phyloP scores from a whole-genome alignment of 768 basidiomycete genomes.

The Boletus sp. region DNA sequence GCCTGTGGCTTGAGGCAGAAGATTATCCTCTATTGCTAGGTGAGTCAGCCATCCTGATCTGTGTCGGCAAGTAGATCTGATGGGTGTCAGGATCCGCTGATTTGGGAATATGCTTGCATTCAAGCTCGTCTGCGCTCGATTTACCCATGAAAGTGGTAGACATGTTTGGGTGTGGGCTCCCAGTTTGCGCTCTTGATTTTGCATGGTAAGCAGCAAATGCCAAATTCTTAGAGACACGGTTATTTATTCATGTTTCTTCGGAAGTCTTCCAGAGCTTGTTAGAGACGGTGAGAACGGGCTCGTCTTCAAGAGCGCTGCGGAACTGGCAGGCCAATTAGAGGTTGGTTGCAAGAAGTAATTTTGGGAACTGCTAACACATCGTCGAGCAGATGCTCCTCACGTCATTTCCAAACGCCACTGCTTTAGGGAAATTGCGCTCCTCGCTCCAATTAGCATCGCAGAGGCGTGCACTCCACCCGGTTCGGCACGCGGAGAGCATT shows the following conservation, averaged over 20 bases:
- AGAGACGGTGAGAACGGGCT: slow-evolving; percentile 81
- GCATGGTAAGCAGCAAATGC: slow-evolving; percentile 55
- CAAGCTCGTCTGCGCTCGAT: slow-evolving; percentile 86
- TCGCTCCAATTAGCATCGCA: slow-evolving; percentile 41
- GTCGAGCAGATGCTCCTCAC: slow-evolving; percentile 49
- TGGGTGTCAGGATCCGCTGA: slow-evolving; percentile 73
- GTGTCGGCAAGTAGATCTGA: background rate
- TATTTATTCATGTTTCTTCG: slow-evolving; percentile 2
- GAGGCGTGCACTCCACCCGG: slow-evolving; percentile 20
- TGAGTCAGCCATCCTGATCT: slow-evolving; percentile 22
- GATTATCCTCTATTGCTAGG: slow-evolving; percentile 91
- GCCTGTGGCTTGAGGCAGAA: slow-evolving; percentile 83
- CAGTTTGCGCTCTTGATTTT: slow-evolving; percentile 88
- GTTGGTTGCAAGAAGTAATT: slow-evolving; percentile 14
- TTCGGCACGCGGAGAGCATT: slow-evolving; percentile 20
- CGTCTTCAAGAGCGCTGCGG: slow-evolving; percentile 61
- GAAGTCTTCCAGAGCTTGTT: slow-evolving; percentile 83
- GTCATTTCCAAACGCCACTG: slow-evolving; percentile 55
- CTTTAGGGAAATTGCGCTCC: slow-evolving; percentile 49
- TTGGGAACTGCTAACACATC: background rate
- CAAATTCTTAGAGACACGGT: background rate
- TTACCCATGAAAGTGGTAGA: slow-evolving; percentile 99
- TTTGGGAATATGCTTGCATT: slow-evolving; percentile 86
- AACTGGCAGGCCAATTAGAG: slow-evolving; percentile 73
- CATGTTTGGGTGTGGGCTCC: slow-evolving; percentile 97